These are phyloP conservation scores for Mycena kentingensis DNA, from an alignment of 768 basidiomycete genomes.

Conservation along the genomic window DNA sequence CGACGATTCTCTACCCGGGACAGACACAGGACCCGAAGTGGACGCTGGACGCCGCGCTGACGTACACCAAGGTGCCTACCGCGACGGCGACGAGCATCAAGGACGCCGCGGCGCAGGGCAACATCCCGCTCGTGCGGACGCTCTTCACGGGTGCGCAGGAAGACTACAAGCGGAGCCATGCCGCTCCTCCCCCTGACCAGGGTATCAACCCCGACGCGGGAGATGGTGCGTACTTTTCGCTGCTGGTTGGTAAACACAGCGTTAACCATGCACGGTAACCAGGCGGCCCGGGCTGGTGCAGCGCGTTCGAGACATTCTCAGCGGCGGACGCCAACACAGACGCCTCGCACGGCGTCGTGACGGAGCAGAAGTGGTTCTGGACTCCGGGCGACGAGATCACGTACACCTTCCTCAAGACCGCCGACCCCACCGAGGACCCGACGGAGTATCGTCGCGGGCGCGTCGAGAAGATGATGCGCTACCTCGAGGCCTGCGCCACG, in stretches of 20 bases:
- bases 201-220: not conserved
- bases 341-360: not conserved
- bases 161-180: not conserved
- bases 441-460: too few species aligned
- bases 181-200: too few species aligned
- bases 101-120: too few species aligned
- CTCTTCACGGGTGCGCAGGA: not conserved
- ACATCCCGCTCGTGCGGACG: not conserved
- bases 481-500: not conserved
- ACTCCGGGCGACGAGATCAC: not conserved
- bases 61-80: too few species aligned
- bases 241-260: not conserved
- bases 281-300: not conserved
- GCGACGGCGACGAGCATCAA: too few species aligned
- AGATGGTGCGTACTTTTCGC: too few species aligned
- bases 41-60: not conserved
- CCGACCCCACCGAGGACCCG: not conserved
- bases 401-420: not conserved
- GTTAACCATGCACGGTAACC: not conserved
- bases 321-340: not conserved
- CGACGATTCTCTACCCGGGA: not conserved
- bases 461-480: not conserved
- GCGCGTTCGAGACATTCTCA: not conserved
- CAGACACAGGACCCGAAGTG: not conserved
- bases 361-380: not conserved